Conservation (phyloP, 1,284 basidiomycete genomes). For the Irpex sp. region DNA sequence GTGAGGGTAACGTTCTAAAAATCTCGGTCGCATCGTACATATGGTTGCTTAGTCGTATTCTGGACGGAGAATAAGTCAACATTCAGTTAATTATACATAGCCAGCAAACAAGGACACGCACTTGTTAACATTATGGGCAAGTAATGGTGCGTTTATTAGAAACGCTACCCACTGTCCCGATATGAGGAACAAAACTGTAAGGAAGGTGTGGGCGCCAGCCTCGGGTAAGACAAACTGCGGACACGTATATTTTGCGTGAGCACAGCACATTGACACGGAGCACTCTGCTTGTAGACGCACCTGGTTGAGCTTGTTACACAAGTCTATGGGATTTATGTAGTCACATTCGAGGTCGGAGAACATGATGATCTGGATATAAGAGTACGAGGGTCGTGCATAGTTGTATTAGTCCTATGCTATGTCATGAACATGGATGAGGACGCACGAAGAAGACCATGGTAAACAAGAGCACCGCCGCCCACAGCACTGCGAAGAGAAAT, state of each 20-base stretch:
- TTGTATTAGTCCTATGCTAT: no score
- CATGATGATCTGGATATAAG: constrained; percentile 92
- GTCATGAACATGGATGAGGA: constrained; percentile 28
- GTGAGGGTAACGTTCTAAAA: constrained; percentile 92
- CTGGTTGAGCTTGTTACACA: constrained; percentile 99
- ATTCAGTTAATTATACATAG: background rate
- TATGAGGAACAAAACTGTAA: constrained; percentile 90
- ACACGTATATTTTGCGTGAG: background rate
- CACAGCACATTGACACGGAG: no score
- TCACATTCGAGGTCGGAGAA: constrained; percentile 98
- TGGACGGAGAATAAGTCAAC: constrained; percentile 40
- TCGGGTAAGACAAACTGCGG: constrained; percentile 95
- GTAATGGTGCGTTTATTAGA: constrained; percentile 90
- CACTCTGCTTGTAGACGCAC: constrained; percentile 48
- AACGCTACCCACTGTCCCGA: constrained; percentile 97
- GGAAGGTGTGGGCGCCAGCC: constrained; percentile 94
- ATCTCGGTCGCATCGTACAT: constrained; percentile 99
- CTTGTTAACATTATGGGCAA: constrained; percentile 97
- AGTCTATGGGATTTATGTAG: constrained; percentile 99
- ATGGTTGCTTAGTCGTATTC: constrained; percentile 94
- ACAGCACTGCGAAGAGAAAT: constrained; percentile 93
- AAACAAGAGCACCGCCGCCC: constrained; percentile 93
- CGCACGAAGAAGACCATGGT: constrained; percentile 98
- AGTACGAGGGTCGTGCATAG: no score
- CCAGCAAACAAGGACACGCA: constrained; percentile 47